A percentile compares a stretch with the other conserved stretches of the same genome.
phyloP scores from a whole-genome alignment of 805 yeast species.

The Starmerella scarabaei region DNA sequence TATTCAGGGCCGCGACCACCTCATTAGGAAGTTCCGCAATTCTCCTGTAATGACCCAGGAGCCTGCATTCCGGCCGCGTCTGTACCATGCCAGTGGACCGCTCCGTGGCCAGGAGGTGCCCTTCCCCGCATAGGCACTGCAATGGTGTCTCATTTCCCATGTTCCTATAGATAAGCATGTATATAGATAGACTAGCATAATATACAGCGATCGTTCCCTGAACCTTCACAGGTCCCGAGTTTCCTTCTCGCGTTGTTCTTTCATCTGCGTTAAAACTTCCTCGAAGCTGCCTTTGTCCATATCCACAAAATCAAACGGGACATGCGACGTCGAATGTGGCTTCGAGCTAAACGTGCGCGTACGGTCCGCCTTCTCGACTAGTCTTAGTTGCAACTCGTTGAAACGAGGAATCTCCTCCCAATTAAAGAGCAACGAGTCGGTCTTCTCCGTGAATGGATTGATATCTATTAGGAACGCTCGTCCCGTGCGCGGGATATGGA shows the following conservation, averaged over 20 bases:
- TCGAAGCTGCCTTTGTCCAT: conserved; percentile 17
- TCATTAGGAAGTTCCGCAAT: conserved; percentile 37
- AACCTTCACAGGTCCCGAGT: not conserved
- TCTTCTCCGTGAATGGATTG: conserved; percentile 67
- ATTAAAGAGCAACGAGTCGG: conserved; percentile 65
- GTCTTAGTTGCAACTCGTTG: conserved; percentile 36
- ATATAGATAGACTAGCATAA: too few species aligned
- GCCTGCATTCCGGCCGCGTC: conserved; percentile 36
- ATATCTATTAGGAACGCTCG: conserved; percentile 65
- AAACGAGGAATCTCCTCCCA: conserved; percentile 60
- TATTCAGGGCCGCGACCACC: conserved; percentile 36
- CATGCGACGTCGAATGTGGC: conserved; percentile 81
- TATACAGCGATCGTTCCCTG: not conserved
- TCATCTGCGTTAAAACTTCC: conserved; percentile 17
- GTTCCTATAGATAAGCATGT: too few species aligned
- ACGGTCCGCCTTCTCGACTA: conserved; percentile 51
- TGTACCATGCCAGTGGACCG: conserved; percentile 36
- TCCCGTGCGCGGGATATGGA: conserved; percentile 69
- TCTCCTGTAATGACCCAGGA: conserved; percentile 40
- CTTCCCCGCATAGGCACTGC: too few species aligned
- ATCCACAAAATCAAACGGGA: conserved; percentile 82
- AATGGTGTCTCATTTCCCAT: too few species aligned
- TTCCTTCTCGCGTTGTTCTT: conserved; percentile 11
- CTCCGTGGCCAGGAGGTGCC: conserved; percentile 32
- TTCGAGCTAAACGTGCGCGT: conserved; percentile 64